Percentiles rank a stretch among this genome's conserved stretches.
Evolutionary conservation across 768 basidiomycete species (phyloP).

Genomic region (Favolaschia claudopus): DNA sequence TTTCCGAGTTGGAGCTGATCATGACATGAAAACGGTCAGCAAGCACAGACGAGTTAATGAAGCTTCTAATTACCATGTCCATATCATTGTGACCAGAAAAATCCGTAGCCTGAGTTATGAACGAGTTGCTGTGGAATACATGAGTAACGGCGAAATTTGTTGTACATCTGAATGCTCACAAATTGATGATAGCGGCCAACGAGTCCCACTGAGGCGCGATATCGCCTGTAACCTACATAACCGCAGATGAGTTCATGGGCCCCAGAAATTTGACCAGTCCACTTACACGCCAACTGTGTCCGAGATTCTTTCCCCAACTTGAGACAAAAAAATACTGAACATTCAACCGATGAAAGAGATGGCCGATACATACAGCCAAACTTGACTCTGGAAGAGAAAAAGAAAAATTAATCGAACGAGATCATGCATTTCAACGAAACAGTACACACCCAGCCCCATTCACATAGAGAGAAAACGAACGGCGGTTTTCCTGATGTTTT

Average conservation of each 20-base stretch:
- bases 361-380: conserved; percentile 51
- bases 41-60: background rate
- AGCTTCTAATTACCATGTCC: conserved; percentile 61
- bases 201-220: conserved; percentile 62
- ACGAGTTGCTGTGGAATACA: conserved; percentile 74
- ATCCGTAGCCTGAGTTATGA: conserved; percentile 67
- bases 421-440: background rate
- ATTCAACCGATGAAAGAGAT: background rate
- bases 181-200: conserved; percentile 64
- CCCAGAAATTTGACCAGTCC: background rate
- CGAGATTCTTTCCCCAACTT: conserved; percentile 63
- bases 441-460: conserved; percentile 67
- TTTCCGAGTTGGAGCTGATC: conserved; percentile 71
- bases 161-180: conserved; percentile 52
- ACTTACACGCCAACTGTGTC: conserved; percentile 73
- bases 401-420: background rate
- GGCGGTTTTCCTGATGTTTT: conserved; percentile 53
- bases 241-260: background rate
- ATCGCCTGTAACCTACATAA: conserved; percentile 57
- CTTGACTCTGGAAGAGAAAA: conserved; percentile 52
- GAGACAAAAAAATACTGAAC: background rate
- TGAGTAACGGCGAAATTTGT: too few relatives aligned
- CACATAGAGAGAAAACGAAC: conserved; percentile 65
- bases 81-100: conserved; percentile 75
- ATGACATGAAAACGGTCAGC: background rate